These are phyloP conservation scores for Cutaneotrichosporon dermatis DNA, from an alignment of 1,284 basidiomycete species.

Conservation along the genomic window DNA sequence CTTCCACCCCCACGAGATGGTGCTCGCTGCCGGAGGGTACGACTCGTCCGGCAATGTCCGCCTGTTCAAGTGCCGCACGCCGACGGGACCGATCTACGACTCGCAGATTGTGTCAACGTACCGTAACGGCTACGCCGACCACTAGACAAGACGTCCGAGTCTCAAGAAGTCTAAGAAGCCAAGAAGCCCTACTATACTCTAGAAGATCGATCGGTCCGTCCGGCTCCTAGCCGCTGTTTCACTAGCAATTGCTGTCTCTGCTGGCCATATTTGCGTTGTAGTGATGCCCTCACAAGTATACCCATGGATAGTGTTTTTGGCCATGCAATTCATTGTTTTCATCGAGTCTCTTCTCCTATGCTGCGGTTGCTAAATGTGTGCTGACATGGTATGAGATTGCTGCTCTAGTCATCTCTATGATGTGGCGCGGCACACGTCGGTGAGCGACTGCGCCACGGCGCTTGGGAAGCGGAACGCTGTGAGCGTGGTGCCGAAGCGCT, in stretches of 20 bases:
- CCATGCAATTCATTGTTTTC: no score
- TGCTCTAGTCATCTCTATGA: background rate
- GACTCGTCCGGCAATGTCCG: constrained; percentile 46
- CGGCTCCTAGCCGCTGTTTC: no score
- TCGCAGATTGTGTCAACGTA: no score
- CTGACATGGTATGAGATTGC: background rate
- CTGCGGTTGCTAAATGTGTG: background rate
- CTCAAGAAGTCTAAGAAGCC: no score
- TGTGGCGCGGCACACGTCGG: constrained; percentile 34
- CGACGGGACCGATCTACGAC: constrained; percentile 14
- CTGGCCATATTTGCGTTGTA: no score
- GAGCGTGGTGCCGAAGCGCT: constrained; percentile 35
- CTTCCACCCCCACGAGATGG: constrained; percentile 49
- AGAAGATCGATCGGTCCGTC: no score
- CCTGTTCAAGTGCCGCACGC: constrained; percentile 37
- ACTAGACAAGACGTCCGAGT: no score
- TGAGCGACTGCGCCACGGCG: constrained; percentile 28
- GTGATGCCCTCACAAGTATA: no score
- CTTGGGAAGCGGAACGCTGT: constrained; percentile 39
- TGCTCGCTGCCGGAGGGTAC: constrained; percentile 46
- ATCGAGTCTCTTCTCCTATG: no score
- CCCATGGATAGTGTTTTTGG: no score
- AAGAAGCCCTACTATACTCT: no score
- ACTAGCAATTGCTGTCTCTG: no score
- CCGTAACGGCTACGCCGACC: constrained; percentile 6